Percentiles rank a stretch among this genome's conserved stretches.
Conservation (phyloP, 768 basidiomycete species). For the Tulasnella sp. region DNA sequence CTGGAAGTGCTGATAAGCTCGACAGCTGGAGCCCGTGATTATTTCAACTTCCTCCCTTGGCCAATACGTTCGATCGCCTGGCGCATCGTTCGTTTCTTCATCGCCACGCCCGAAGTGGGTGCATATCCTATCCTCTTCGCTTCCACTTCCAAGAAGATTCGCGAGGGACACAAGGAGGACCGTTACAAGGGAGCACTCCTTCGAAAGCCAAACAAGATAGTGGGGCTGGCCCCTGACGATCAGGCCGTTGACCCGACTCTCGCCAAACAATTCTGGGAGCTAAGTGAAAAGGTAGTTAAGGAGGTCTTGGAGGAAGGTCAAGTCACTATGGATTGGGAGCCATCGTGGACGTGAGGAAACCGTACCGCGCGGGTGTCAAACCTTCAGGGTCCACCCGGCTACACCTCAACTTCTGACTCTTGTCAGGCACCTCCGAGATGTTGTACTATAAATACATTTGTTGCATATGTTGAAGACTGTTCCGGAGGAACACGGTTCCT, state of each 20-base stretch:
- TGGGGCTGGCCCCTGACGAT: background rate
- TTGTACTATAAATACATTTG: no score
- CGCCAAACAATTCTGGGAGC: background rate
- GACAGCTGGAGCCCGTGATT: background rate
- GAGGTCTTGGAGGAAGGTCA: background rate
- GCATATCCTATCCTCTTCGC: background rate
- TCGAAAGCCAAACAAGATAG: background rate
- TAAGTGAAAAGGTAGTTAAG: slow-evolving; percentile 1
- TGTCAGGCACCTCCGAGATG: no score
- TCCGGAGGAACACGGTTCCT: no score
- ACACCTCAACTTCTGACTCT: no score
- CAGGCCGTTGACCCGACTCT: background rate
- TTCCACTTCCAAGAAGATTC: background rate
- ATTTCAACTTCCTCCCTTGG: background rate
- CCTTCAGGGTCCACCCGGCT: no score
- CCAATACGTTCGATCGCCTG: background rate
- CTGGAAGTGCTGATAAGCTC: background rate
- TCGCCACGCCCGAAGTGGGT: background rate
- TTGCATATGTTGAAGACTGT: no score
- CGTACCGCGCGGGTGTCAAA: no score
- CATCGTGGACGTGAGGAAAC: background rate
- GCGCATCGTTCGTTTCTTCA: background rate
- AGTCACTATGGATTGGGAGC: background rate
- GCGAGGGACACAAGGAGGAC: background rate
- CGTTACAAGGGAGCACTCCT: background rate